Evolutionary conservation across 257 asterid species (phyloP).

Genomic region (Penstemon davidsonii): DNA sequence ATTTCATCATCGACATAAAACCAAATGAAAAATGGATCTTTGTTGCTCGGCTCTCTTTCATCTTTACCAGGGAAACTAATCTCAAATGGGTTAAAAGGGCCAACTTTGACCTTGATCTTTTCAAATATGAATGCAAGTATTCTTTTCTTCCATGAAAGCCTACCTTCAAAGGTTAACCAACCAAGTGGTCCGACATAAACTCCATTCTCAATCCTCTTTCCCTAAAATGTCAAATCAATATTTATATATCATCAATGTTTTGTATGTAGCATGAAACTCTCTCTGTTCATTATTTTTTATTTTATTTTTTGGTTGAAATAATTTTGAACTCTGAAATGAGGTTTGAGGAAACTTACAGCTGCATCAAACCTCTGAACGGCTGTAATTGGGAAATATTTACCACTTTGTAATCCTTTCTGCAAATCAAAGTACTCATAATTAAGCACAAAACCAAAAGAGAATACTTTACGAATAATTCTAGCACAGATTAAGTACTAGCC

Average conservation of each 20-base stretch:
- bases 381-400: slow-evolving; percentile 85
- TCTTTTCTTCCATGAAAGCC: slow-evolving; percentile 80
- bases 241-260: background rate
- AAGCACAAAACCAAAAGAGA: slow-evolving; percentile 13
- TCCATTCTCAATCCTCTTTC: slow-evolving; percentile 91
- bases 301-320: background rate
- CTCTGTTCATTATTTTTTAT: background rate
- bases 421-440: slow-evolving; percentile 18
- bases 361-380: slow-evolving; percentile 98
- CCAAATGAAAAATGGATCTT: slow-evolving; percentile 89
- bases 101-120: slow-evolving; percentile 63
- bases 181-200: slow-evolving; percentile 83
- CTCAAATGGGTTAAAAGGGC: slow-evolving; percentile 74
- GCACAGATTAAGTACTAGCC: slow-evolving; percentile 37
- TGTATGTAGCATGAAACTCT: background rate
- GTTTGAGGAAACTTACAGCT: slow-evolving; percentile 58
- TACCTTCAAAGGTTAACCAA: slow-evolving; percentile 74
- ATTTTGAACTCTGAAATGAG: background rate
- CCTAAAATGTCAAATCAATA: slow-evolving; percentile 44
- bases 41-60: slow-evolving; percentile 69
- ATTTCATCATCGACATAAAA: slow-evolving; percentile 88
- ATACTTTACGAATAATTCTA: background rate
- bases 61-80: slow-evolving; percentile 63
- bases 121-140: slow-evolving; percentile 80
- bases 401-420: slow-evolving; percentile 66